phyloP scores from a whole-genome alignment of 176 grass and related monocot species.

The Poa pratensis region DNA sequence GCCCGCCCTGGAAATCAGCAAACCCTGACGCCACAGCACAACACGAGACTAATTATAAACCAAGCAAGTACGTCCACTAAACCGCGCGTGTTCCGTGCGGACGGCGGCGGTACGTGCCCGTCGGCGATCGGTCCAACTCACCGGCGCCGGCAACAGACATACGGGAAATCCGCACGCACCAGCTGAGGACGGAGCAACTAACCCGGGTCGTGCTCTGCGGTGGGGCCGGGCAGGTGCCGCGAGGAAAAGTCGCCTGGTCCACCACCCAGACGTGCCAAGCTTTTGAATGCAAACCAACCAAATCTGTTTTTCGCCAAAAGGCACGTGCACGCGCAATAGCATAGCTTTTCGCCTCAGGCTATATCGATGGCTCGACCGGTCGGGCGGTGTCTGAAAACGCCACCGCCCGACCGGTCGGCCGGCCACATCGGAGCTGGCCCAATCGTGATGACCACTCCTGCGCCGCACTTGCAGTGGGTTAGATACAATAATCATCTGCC shows the following conservation, averaged over 20 bases:
- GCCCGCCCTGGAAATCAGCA: too few species aligned
- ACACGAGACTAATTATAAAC: too few species aligned
- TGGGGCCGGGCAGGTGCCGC: background rate
- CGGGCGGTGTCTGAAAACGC: background rate
- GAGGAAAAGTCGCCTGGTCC: background rate
- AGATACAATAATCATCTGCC: slow-evolving; percentile 5
- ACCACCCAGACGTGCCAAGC: background rate
- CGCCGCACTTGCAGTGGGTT: background rate
- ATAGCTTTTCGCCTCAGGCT: background rate
- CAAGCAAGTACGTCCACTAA: too few species aligned
- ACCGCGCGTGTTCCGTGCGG: background rate
- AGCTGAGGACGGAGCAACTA: background rate
- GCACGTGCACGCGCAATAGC: background rate
- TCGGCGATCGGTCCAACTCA: background rate
- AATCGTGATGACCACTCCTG: slow-evolving; percentile 25
- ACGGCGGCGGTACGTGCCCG: too few species aligned
- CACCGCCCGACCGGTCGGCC: slow-evolving; percentile 11
- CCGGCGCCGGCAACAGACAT: background rate
- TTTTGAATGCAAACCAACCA: background rate
- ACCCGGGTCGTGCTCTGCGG: background rate
- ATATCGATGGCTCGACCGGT: background rate
- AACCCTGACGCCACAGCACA: too few species aligned
- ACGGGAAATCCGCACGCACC: slow-evolving; percentile 11
- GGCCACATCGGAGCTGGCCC: too few species aligned
- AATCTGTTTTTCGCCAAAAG: background rate